Evolutionary conservation across 1,284 basidiomycete genomes (phyloP).

Genomic region (Boletus hoseneyae): DNA sequence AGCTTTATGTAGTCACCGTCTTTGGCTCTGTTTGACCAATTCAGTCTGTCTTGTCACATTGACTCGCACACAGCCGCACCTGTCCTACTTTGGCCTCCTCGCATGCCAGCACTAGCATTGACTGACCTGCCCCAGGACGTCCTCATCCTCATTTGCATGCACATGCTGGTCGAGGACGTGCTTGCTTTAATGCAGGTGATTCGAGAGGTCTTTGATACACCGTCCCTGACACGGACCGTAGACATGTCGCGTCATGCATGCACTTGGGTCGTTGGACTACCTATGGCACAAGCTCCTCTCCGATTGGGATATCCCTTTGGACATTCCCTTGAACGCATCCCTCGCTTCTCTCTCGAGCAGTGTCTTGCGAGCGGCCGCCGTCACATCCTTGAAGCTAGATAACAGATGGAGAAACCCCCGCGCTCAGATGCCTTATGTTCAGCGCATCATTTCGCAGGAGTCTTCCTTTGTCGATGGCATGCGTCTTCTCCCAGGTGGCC

Average conservation of each 20-base stretch:
- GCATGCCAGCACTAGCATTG: constrained; percentile 14
- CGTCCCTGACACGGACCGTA: constrained; percentile 33
- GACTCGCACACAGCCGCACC: constrained; percentile 9
- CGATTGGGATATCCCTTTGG: constrained; percentile 33
- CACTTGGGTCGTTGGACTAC: constrained; percentile 27
- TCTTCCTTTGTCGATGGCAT: constrained; percentile 24
- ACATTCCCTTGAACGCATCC: constrained; percentile 32
- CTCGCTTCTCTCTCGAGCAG: constrained; percentile 29
- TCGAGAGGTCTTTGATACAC: constrained; percentile 1
- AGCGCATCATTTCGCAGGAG: constrained; percentile 29
- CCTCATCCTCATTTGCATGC: constrained; percentile 32
- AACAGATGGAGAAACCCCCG: constrained; percentile 45
- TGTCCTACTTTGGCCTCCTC: not conserved
- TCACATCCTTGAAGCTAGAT: constrained; percentile 48
- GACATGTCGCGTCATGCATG: constrained; percentile 55
- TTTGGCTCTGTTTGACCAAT: constrained; percentile 30
- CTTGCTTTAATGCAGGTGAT: constrained; percentile 48
- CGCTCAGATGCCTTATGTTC: constrained; percentile 36
- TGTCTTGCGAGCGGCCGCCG: constrained; percentile 35
- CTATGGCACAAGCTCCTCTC: constrained; percentile 22
- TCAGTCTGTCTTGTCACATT: not conserved
- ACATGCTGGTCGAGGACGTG: constrained; percentile 39
- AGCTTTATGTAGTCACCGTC: constrained; percentile 24
- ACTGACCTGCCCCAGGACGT: constrained; percentile 40
- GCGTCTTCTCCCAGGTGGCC: constrained; percentile 25